Base-by-base conservation (phyloP, 306 rosid species). In the Sindora glabra region DNA sequence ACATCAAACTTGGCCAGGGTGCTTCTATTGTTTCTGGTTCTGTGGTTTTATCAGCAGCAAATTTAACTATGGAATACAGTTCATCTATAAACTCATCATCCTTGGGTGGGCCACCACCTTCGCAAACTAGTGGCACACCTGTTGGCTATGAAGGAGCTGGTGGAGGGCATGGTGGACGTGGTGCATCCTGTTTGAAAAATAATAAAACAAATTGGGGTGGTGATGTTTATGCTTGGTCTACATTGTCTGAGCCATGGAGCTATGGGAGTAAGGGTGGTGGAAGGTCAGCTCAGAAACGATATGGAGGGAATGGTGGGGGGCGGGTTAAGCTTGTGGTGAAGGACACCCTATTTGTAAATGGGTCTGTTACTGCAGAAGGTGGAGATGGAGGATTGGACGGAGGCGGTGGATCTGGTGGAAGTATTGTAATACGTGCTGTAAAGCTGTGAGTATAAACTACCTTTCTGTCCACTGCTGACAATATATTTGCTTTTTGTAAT, bases 331-430 rank as follows among this genome's bases (percentile, higher is more conserved):
- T 92, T 80, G 45, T 74, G 41, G 88, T 88, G 73, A 74, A 83
- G 56, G 96, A 86, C 64, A 73, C 76, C 32, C 56, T 92, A 71
- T 79, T 76, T 58, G 39, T 86, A 71, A 86, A 88, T 73, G 98
- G 98, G 25, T 86, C 95, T 41, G 67, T 88, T 55, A 75, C 81
- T 62, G 83, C 94, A 55, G 86, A 86, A 79, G 98, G 98, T 61
- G 98, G 98, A 53, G 70, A 81, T 58, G 95, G 94, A 5, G 98
- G 90, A 60, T 62, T 78, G 70, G 74, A 78, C 62, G 87, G 86
- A 4, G 98, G 98, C 62, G 98, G 98, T 47, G 98, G 98, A 55
- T 92, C 98, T 23, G 98, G 98, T 25, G 98, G 98, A 83, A 92
- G 98, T 77, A 86, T 92, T 62, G 50, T 70, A 25, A 62, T 92